Evolutionary conservation across 2,329 filamentous ascomycete genomes (phyloP), one percentile per base, ranked within the genome.

Genomic region (Xylaria multiplex): DNA sequence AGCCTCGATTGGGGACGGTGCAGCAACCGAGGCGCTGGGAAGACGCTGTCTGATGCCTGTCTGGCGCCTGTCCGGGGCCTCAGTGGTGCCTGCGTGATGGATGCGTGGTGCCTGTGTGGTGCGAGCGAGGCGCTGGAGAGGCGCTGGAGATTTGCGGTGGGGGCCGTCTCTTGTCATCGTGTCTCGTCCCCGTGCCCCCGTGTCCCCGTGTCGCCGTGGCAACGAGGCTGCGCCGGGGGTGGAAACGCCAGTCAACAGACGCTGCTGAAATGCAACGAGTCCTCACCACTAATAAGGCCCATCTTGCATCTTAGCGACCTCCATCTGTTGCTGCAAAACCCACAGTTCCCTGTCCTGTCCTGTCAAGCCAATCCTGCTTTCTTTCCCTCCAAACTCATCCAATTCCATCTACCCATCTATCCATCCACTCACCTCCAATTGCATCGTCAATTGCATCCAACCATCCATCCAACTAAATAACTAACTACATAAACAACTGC

Each of bases 201-300:
- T 7, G 45, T 22, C n/a, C 24, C 19, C 6, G 11, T 40, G 67
- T 70, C 52, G 62, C 67, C 58, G 65, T 70, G 65, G 62, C 60
- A 64, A 70, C 67, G 48, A 1, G 27, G 53, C n/a, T 22, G 32
- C 46, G 6, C 9, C 37, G 42, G 56, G 9, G 9, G 22, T 43
- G 2, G 13, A 32, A 58, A 40, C 42, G 45, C 42, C 43, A 45
- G 64, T 69, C 67, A 70, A 69, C 64, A 70, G 43, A 57, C 9
- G 24, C 24, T 13, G 42, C 55, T 61, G 60, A 62, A 65, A 69
- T 69, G 64, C 35, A 37, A 8, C 35, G 2, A 2, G 35, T 13
- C 55, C 27, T 42, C 42, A 37, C 24, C 52, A 53, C 48, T 56
- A 54, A 61, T 62, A 61, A 65, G 53, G 48, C 4, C 46, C 35